Percentiles rank a stretch among this genome's conserved stretches.
These are phyloP conservation scores for Calycina marina DNA, from an alignment of 2,329 filamentous ascomycete genomes.

Conservation along the genomic window DNA sequence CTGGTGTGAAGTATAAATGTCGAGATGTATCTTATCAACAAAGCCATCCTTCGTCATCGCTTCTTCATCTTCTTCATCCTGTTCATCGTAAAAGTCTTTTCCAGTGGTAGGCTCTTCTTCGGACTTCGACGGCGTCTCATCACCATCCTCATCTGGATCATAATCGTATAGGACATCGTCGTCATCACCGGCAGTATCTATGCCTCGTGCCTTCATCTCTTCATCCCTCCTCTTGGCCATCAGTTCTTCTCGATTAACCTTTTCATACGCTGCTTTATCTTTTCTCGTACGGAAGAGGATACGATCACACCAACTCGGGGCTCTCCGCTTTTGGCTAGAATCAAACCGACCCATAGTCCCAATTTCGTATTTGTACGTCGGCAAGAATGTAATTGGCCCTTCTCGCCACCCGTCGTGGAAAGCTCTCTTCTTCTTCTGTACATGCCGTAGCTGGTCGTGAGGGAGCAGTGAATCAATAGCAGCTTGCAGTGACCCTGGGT, in stretches of 20 bases:
- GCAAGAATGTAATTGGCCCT: conserved; percentile 74
- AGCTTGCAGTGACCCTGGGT: conserved; percentile 76
- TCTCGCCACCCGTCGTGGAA: conserved; percentile 91
- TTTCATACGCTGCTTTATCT: conserved; percentile 53
- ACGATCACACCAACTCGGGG: conserved; percentile 93
- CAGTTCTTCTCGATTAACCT: conserved; percentile 46
- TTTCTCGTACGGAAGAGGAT: conserved; percentile 71
- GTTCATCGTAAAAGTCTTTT: conserved; percentile 34
- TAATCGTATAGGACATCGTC: conserved; percentile 84
- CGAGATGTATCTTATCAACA: conserved; percentile 37
- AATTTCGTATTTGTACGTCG: conserved; percentile 95
- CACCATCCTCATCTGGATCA: conserved; percentile 64
- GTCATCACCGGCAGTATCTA: conserved; percentile 59
- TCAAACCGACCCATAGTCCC: conserved; percentile 90
- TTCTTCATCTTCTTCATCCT: conserved; percentile 29
- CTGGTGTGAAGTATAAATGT: conserved; percentile 76
- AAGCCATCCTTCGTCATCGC: conserved; percentile 44
- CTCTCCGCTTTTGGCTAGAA: conserved; percentile 83
- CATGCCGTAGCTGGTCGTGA: conserved; percentile 71
- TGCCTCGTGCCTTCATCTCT: conserved; percentile 69
- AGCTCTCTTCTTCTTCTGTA: conserved; percentile 60
- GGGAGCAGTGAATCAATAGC: conserved; percentile 76
- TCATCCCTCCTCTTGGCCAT: conserved; percentile 59
- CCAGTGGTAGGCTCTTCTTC: conserved; percentile 21
- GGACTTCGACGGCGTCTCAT: conserved; percentile 24